Evolutionary conservation across 169 alveolate genomes (phyloP), one percentile per base, ranked within the genome.

Genomic region (Eimeria maxima): DNA sequence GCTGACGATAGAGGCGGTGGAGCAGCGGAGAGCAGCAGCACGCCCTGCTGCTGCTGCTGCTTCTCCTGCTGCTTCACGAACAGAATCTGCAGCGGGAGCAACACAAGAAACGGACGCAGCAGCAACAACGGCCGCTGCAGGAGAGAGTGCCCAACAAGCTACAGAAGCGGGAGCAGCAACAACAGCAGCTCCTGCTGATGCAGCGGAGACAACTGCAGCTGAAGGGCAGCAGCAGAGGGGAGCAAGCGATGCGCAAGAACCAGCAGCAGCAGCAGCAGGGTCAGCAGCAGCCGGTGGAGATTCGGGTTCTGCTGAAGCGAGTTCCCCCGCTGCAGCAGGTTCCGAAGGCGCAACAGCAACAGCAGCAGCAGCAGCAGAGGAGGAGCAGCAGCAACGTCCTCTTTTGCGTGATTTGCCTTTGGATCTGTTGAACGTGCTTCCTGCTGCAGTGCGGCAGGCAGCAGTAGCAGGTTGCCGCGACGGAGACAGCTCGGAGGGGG

Each of bases 371-470:
- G 93, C 93, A 53, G 93, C 93, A 84, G 53, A 78, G 8, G 80
- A 57, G 60, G 93, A 60, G 22, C 80, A 38, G 45, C 57, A 86
- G 80, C 63, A 24, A 80, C 95, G 65, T n/a, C 95, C 95, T 2
- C 73, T 73, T 53, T 71, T 94, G 87, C 89, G 83, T 4, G 96
- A 94, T 8, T 60, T 94, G 29, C 95, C 84, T 29, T 60, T 50
- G 42, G 96, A 94, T 24, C 45, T 80, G 50, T 76, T 94, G 83
- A 74, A 80, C 33, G 96, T 93, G 53, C 29, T 94, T 57, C 96
- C 96, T 5, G 67, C 96, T n/a, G 94, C 96, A 38, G 94, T 94
- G 14, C 95, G 95, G 6, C 90, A 78, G 29, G 91, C 86, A 42
- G 95, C 86, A 27, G 83, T 92, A 1, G 95, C 95, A 22, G 95